Evolutionary conservation across 768 basidiomycete species (phyloP), one percentile per base, ranked within the genome.

Genomic region (Calocybe indica): DNA sequence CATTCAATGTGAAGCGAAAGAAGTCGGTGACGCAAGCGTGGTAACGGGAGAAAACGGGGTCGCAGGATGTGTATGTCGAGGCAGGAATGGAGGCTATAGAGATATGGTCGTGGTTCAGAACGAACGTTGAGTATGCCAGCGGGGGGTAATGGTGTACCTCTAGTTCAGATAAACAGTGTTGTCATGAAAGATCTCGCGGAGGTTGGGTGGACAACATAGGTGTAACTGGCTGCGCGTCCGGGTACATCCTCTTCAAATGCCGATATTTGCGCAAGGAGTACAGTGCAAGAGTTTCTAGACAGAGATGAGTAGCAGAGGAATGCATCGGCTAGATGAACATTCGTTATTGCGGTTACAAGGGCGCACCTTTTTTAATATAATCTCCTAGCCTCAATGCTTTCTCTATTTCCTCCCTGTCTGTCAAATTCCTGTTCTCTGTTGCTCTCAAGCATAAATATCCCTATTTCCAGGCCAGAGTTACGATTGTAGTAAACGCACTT

Each of bases 181-280:
- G 22, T 22, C 22, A 22, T 22, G 22, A 22, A 22, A 22, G 1
- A 22, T 22, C 22, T 22, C 22, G 22, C 22, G 9, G 51, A 37
- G 12, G 51, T 42, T 5, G 52, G 36, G 44, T 57, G 49, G 33
- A 50, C 51, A 15, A 42, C 46, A 40, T 31, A 9, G 37, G 37
- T 10, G 9, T 10, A 32, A 47, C 52, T 5, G 56, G 51, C n/a
- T 45, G 45, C 39, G 52, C 43, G 3, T 59, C 58, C 13, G 79
- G 78, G 59, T 92, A 92, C 71, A 82, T 81, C 48, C 83, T 74
- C 59, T 79, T 85, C 52, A 92, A 66, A 60, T 90, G 78, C 40
- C 90, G 79, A 56, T 92, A 92, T 65, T 92, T 92, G 53, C 85
- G 76, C 38, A 92, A 65, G 1, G 86, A 82, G 57, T 92, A 92